Conservation (phyloP, 176 grass and related monocot species). For the Dactylis glomerata region DNA sequence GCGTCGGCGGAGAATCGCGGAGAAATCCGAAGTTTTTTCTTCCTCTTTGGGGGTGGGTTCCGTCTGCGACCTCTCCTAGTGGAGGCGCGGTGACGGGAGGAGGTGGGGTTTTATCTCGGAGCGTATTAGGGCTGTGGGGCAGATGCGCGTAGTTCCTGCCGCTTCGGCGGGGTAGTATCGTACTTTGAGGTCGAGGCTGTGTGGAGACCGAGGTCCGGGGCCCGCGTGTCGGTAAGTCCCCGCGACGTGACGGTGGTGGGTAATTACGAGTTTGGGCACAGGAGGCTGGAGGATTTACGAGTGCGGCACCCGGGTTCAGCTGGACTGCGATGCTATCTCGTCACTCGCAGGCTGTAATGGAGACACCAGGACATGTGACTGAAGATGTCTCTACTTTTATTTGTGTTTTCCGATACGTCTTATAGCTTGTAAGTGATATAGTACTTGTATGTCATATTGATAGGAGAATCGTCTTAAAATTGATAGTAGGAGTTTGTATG, state of each 20-base stretch:
- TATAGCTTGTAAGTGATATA: too few species aligned
- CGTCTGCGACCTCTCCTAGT: conserved; percentile 30
- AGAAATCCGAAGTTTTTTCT: conserved; percentile 22
- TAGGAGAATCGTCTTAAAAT: not conserved
- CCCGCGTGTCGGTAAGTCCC: not conserved
- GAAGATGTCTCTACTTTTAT: not conserved
- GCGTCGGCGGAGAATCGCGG: not conserved
- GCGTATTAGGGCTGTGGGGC: conserved; percentile 44
- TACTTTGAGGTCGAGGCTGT: not conserved
- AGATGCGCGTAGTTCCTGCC: conserved; percentile 1
- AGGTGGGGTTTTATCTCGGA: conserved; percentile 46
- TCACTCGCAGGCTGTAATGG: not conserved
- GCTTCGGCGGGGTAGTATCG: not conserved
- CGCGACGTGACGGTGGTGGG: not conserved
- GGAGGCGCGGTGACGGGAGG: conserved; percentile 24
- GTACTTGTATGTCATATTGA: not conserved
- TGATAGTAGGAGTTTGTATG: not conserved
- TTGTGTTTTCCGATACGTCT: not conserved
- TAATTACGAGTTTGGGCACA: conserved; percentile 2
- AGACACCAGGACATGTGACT: not conserved
- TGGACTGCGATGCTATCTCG: not conserved
- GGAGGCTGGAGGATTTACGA: not conserved
- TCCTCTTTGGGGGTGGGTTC: conserved; percentile 6
- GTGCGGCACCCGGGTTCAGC: not conserved
- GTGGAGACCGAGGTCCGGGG: not conserved